Conservation (phyloP, 192 early-diverging fungal species). For the Glomus cerebriforme region DNA sequence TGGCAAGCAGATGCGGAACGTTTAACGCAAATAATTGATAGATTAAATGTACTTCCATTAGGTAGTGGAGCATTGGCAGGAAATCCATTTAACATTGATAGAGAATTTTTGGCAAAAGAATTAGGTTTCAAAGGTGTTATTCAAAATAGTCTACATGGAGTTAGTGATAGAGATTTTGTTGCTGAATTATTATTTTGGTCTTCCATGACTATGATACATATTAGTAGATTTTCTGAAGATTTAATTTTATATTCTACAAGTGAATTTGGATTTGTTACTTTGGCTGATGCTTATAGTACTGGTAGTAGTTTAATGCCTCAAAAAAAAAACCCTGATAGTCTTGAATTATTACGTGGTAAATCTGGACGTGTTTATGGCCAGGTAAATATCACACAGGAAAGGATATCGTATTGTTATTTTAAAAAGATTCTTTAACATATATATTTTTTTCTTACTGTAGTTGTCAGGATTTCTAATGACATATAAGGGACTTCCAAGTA, state of each 20-base stretch:
- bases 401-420: neutral
- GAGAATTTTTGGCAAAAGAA: conserved; percentile 83
- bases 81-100: conserved; percentile 95
- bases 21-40: conserved; percentile 76
- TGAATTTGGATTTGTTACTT: conserved; percentile 93
- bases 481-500: conserved; percentile 94
- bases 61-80: conserved; percentile 96
- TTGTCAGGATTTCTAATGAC: conserved; percentile 98
- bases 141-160: conserved; percentile 89
- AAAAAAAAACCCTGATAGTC: conserved; percentile 98
- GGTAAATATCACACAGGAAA: conserved; percentile 37
- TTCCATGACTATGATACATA: conserved; percentile 89
- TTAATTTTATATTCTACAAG: conserved; percentile 91
- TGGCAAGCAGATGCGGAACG: conserved; percentile 89
- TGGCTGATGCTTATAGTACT: conserved; percentile 93
- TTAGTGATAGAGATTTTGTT: conserved; percentile 95
- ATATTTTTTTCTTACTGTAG: conserved; percentile 31
- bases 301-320: conserved; percentile 99
- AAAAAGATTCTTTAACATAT: neutral
- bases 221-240: conserved; percentile 90
- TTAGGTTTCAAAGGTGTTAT: conserved; percentile 85
- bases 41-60: conserved; percentile 83
- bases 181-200: conserved; percentile 97
- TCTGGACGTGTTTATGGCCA: conserved; percentile 94
- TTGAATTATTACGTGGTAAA: conserved; percentile 96